phyloP scores from a whole-genome alignment of 192 early-diverging fungal species.

The Coemansia sp. region DNA sequence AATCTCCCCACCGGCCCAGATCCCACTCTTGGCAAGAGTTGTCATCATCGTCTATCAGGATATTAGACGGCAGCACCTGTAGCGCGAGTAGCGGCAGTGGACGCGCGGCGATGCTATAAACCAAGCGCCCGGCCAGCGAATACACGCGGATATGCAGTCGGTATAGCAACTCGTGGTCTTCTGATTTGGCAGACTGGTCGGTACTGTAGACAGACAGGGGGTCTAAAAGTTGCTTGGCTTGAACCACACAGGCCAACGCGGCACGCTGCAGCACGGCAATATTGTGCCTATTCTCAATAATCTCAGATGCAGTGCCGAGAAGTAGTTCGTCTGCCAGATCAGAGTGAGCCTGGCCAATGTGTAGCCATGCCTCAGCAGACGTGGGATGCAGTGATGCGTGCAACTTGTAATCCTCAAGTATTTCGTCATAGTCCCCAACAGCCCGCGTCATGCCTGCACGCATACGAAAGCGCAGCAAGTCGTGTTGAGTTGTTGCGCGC shows the following conservation, averaged over 20 bases:
- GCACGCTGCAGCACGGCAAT: slow-evolving; percentile 42
- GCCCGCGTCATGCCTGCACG: slow-evolving; percentile 37
- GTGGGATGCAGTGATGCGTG: slow-evolving; percentile 34
- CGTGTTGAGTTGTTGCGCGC: slow-evolving; percentile 41
- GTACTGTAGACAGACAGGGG: neutral
- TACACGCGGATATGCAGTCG: slow-evolving; percentile 19
- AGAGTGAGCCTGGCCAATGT: slow-evolving; percentile 38
- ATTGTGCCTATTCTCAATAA: slow-evolving; percentile 21
- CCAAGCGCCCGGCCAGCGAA: slow-evolving; percentile 26
- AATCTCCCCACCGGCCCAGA: slow-evolving; percentile 25
- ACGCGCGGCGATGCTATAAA: slow-evolving; percentile 34
- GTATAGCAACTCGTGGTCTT: neutral
- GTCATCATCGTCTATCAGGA: slow-evolving; percentile 25
- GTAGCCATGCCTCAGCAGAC: slow-evolving; percentile 36
- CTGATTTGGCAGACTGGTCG: neutral
- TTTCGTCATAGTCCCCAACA: slow-evolving; percentile 45
- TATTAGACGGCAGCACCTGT: slow-evolving; percentile 32
- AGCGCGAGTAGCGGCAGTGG: slow-evolving; percentile 38
- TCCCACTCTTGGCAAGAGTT: slow-evolving; percentile 35
- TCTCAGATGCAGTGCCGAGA: slow-evolving; percentile 41
- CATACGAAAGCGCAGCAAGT: slow-evolving; percentile 41
- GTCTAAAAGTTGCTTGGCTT: slow-evolving; percentile 30
- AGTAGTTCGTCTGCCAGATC: slow-evolving; percentile 49
- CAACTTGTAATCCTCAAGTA: slow-evolving; percentile 49
- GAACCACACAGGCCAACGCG: slow-evolving; percentile 35